A percentile compares a stretch with the other conserved stretches of the same genome.
These are phyloP conservation scores for Dendrobium nobile DNA, from an alignment of 106 monocot species.

Conservation along the genomic window DNA sequence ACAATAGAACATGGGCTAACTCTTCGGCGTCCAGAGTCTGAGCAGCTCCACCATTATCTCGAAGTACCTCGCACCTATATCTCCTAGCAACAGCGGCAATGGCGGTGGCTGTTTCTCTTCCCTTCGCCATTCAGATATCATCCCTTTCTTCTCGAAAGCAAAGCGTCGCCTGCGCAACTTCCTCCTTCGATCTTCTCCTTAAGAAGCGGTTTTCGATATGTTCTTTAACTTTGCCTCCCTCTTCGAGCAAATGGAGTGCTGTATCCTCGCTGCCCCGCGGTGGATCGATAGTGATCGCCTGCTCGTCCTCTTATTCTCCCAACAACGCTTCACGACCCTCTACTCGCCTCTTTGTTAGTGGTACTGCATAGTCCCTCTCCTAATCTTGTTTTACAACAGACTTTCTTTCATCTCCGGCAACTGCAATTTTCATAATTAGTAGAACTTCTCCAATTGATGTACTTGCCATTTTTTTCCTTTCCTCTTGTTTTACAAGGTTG, in stretches of 20 bases:
- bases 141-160: background rate
- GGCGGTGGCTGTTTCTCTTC: background rate
- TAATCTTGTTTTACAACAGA: background rate
- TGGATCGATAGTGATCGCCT: conserved; percentile 7
- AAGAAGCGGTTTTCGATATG: background rate
- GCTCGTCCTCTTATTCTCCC: conserved; percentile 12
- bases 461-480: background rate
- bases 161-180: background rate
- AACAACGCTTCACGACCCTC: conserved; percentile 5
- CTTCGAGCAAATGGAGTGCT: background rate
- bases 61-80: background rate
- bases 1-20: too few species aligned
- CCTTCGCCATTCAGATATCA: background rate
- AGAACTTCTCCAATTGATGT: too few species aligned
- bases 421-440: too few species aligned
- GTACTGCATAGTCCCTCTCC: background rate
- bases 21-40: too few species aligned
- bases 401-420: background rate
- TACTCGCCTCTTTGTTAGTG: conserved; percentile 18
- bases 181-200: background rate
- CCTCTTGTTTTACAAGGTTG: background rate
- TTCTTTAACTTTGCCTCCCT: background rate
- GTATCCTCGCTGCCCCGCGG: background rate
- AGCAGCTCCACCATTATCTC: background rate
- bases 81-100: background rate